Evolutionary conservation across 75 land plant species (phyloP).

Genomic region (Selaginella tamariscina): DNA sequence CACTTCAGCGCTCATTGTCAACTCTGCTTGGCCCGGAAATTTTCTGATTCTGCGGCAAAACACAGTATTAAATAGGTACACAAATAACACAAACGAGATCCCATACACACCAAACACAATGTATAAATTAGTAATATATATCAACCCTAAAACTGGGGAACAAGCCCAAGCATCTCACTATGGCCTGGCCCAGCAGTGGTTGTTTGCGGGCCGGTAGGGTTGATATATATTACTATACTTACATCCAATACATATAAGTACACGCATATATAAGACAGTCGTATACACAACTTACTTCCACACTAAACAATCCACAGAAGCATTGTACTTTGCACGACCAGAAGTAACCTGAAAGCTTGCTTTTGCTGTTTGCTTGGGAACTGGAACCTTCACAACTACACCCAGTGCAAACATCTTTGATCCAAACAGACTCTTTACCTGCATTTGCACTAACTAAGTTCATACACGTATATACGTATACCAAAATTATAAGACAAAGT

Average conservation of each 20-base stretch:
- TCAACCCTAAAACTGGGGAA: no score
- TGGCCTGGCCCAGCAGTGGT: no score
- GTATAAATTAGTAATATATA: no score
- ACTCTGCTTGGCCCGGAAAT: conserved; percentile 97
- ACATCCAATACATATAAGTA: not conserved
- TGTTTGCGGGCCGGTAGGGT: no score
- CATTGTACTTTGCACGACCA: conserved; percentile 93
- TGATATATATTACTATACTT: no score
- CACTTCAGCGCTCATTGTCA: conserved; percentile 97
- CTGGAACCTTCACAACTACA: conserved; percentile 92
- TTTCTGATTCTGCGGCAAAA: conserved; percentile 88
- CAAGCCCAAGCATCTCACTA: no score
- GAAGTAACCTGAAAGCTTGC: conserved; percentile 93
- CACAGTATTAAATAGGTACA: not conserved
- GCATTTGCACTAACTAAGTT: not conserved
- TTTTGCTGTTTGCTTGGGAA: conserved; percentile 96
- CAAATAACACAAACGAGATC: not conserved
- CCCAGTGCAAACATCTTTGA: conserved; percentile 98
- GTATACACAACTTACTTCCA: conserved; percentile 73
- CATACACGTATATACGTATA: not conserved
- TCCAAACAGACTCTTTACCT: conserved; percentile 99
- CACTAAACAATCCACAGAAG: conserved; percentile 79
- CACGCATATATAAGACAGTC: not conserved
- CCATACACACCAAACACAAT: no score
- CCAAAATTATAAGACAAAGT: not conserved